Evolutionary conservation across 805 yeast genomes (phyloP), one percentile per base, ranked within the genome.

Genomic region (Deakozyma indianensis): DNA sequence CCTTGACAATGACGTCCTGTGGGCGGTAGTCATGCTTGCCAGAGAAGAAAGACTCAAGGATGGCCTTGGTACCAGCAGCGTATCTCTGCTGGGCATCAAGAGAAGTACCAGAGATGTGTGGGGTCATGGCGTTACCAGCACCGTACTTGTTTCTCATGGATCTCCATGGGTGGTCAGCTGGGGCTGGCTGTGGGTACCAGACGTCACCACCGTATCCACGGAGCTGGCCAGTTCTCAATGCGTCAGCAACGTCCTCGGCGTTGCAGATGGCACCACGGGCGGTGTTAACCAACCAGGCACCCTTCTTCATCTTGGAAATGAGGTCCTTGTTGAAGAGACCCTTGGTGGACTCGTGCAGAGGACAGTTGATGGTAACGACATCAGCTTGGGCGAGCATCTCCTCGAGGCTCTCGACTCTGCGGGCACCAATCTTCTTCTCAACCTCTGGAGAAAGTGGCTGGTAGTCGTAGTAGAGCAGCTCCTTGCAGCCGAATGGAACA

Each of bases 201-300:
- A 83, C 90, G 62, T 83, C 92, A 54, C 90, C 92, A 56, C 88
- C 92, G 59, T 82, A 83, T 44, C 88, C 90, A 55, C 80, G 69
- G 43, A 83, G 60, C 54, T 78, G 79, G 43, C 92, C 92, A 32
- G 75, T 64, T 45, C 68, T 58, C 35, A 83, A 73, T 1, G 90
- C 90, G 14, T 70, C 86, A 0, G 85, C 87, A 51, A 83, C 82
- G 53, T 78, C 92, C 56, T 80, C 71, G 42, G 75, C 80, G 47
- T 71, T 77, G 59, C 82, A 73, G 54, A 83, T 83, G 40, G 88
- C 90, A 50, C 92, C 92, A 60, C 90, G 73, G 21, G 88, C 88
- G 43, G 88, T 81, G 69, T 81, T 79, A 45, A 81, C 83, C 47
- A 81, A 66, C 71, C 80, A 74, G 14, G 87, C 74, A 44, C 86